These are phyloP conservation scores for Ilyonectria robusta DNA, from an alignment of 2,329 filamentous ascomycete species.

Conservation along the genomic window DNA sequence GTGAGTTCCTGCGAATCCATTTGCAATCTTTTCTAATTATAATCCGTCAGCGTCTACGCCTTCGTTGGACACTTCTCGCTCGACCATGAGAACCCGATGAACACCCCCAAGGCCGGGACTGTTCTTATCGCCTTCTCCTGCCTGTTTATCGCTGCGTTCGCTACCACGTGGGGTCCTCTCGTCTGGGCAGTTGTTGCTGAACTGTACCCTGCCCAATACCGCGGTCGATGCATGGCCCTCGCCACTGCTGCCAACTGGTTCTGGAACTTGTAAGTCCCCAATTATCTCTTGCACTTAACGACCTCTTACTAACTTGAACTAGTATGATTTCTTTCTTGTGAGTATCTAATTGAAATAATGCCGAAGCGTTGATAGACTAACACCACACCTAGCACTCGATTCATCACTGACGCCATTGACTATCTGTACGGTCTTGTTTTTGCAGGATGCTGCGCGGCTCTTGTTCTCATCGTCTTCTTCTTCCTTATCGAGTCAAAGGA, in stretches of 20 bases:
- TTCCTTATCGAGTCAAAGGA: conserved; percentile 82
- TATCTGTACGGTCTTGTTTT: conserved; percentile 82
- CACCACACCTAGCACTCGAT: conserved; percentile 68
- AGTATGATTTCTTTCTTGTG: conserved; percentile 63
- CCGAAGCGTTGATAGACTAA: conserved; percentile 38
- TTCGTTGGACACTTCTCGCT: conserved; percentile 64
- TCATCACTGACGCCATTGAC: conserved; percentile 78
- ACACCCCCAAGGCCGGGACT: conserved; percentile 65
- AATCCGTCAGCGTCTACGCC: conserved; percentile 57
- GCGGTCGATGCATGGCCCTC: conserved; percentile 68
- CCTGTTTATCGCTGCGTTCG: conserved; percentile 76
- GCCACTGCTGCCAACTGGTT: conserved; percentile 73
- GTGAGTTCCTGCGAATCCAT: conserved; percentile 44
- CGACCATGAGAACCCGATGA: conserved; percentile 57
- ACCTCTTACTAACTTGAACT: conserved; percentile 21
- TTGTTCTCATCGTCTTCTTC: conserved; percentile 78
- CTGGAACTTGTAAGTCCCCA: conserved; percentile 70
- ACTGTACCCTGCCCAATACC: conserved; percentile 73
- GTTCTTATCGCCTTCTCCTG: conserved; percentile 79
- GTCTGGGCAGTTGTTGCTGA: conserved; percentile 77
- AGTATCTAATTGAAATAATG: conserved; percentile 26
- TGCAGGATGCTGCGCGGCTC: conserved; percentile 75
- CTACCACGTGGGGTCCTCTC: conserved; percentile 79
- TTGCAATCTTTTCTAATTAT: neutral
- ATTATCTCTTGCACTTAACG: conserved; percentile 23